Evolutionary conservation across 2,329 filamentous ascomycete species (phyloP).

Genomic region (Arthrobotrys pseudoclavata): DNA sequence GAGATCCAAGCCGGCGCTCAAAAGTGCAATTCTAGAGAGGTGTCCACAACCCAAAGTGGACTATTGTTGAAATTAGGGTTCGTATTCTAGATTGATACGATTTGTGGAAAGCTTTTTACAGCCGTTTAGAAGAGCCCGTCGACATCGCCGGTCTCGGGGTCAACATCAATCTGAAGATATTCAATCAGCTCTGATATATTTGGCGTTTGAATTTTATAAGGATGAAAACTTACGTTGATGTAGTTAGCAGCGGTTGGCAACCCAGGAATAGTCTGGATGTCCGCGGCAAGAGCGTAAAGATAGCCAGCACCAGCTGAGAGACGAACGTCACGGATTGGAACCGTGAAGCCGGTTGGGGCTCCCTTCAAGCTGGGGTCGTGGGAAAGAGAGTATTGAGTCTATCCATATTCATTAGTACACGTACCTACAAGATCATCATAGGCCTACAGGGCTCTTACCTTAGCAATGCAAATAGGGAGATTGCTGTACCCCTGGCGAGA

Average conservation of each 20-base stretch:
- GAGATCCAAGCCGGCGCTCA: conserved; percentile 55
- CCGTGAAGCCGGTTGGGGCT: conserved; percentile 91
- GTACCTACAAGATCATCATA: background rate
- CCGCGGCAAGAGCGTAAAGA: conserved; percentile 92
- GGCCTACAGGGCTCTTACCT: conserved; percentile 66
- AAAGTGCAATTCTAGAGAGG: conserved; percentile 22
- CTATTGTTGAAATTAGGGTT: conserved; percentile 55
- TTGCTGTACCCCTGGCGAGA: conserved; percentile 91
- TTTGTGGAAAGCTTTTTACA: conserved; percentile 6
- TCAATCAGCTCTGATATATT: background rate
- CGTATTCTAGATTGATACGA: conserved; percentile 2
- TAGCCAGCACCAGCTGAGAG: conserved; percentile 96
- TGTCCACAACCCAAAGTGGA: conserved; percentile 30
- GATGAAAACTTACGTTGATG: conserved; percentile 44
- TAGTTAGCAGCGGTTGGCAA: conserved; percentile 58
- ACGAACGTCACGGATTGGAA: conserved; percentile 93
- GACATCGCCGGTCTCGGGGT: conserved; percentile 85
- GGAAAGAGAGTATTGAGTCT: conserved; percentile 94
- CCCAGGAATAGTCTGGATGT: conserved; percentile 96
- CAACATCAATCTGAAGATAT: conserved; percentile 71
- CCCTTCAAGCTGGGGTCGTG: conserved; percentile 96
- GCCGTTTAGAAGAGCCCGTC: conserved; percentile 84
- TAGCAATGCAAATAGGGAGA: conserved; percentile 94
- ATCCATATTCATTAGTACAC: conserved; percentile 9
- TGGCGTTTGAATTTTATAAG: background rate